phyloP scores from a whole-genome alignment of 208 protist genomes.

The Herpetomonas samuelpessoai region DNA sequence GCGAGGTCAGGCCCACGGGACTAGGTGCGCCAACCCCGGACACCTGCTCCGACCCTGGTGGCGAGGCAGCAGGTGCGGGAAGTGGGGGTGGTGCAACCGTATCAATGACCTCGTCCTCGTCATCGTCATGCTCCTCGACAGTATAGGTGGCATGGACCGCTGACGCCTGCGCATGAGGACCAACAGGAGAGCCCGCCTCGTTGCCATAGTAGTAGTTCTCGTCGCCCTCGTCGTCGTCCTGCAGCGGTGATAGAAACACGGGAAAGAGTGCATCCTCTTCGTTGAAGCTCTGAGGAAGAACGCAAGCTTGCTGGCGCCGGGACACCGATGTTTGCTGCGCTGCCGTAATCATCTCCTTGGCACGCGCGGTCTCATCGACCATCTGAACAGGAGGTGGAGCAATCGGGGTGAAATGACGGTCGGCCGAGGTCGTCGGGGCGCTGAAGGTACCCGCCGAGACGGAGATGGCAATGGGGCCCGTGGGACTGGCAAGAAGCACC shows the following conservation, averaged over 20 bases:
- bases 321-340: neutral
- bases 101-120: no score
- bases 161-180: no score
- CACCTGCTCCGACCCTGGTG: neutral
- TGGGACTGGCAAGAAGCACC: no score
- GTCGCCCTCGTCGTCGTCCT: slow-evolving; percentile 12
- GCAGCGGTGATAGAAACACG: slow-evolving; percentile 22
- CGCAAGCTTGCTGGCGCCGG: neutral
- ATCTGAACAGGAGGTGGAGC: neutral
- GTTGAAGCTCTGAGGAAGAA: neutral
- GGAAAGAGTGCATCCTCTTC: slow-evolving; percentile 33
- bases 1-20: neutral
- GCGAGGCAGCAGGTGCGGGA: no score
- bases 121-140: neutral
- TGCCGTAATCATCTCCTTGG: slow-evolving; percentile 2
- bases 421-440: neutral
- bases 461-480: no score
- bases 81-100: neutral
- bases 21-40: neutral
- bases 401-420: neutral
- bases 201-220: slow-evolving; percentile 4
- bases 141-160: neutral
- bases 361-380: neutral
- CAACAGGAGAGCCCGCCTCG: neutral
- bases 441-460: neutral